These are phyloP conservation scores for Herpetospermum pedunculosum DNA, from an alignment of 306 rosid species.

Conservation along the genomic window DNA sequence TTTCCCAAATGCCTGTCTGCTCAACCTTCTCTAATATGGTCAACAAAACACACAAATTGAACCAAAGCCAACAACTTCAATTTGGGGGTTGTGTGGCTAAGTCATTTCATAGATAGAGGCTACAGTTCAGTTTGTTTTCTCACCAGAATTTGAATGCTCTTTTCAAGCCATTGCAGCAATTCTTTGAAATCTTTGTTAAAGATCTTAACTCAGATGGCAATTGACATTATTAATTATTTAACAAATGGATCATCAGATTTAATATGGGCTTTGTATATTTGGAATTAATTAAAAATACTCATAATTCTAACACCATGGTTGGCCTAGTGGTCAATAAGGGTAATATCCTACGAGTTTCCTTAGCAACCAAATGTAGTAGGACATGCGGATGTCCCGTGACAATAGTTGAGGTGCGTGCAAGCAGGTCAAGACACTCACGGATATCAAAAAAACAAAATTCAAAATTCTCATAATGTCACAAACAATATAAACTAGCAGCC, in stretches of 20 bases:
- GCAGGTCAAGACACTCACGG: too few relatives aligned
- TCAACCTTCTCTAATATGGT: background rate
- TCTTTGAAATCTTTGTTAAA: background rate
- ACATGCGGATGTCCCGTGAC: too few relatives aligned
- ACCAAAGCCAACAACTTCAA: background rate
- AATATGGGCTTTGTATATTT: too few relatives aligned
- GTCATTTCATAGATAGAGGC: background rate
- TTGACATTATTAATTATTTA: background rate
- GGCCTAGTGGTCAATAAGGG: too few relatives aligned
- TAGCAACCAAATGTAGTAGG: too few relatives aligned
- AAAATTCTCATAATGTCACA: background rate
- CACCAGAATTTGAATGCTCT: background rate
- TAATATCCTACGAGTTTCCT: too few relatives aligned
- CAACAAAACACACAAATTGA: background rate
- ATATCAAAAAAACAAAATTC: too few relatives aligned
- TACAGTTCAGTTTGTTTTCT: background rate
- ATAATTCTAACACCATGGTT: too few relatives aligned
- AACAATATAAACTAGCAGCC: background rate
- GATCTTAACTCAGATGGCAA: background rate
- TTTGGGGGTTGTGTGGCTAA: background rate
- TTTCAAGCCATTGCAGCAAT: background rate
- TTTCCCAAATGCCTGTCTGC: background rate
- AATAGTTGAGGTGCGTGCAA: too few relatives aligned
- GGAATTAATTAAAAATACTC: too few relatives aligned
- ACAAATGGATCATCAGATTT: background rate